Evolutionary conservation across 164 flowering plant genomes (phyloP), one percentile per base, ranked within the genome.

Genomic region (Sextonia rubra): DNA sequence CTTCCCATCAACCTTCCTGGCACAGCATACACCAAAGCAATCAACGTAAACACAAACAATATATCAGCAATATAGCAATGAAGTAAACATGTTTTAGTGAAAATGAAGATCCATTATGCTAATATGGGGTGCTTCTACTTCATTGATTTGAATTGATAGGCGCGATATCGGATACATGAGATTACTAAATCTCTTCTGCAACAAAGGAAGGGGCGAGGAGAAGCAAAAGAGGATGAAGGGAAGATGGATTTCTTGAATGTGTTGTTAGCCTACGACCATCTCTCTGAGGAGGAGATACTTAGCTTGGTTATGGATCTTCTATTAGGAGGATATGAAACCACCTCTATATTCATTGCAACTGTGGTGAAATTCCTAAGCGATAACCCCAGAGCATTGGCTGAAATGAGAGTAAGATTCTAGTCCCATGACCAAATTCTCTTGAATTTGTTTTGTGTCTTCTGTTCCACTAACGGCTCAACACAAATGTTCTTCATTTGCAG

Each of bases 241-340:
- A 67, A 32, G 55, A 47, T 58, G 71, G 71, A 74, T 30, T 74
- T 74, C 65, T 22, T 74, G 58, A 71, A 74, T 60, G 66, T 60
- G n/a, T 44, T 74, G 30, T 3, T 74, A 8, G 24, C 64, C 20
- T 52, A 58, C 6, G 17, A 37, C 58, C 14, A 47, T 26, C 49
- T 58, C 18, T 56, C 25, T 6, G 71, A 74, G 25, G 71, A 67
- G 5, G 76, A 74, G 71, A 74, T 58, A 58, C 56, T 67, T 25
- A 74, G 76, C 71, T 61, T 74, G 44, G 71, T 68, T 23, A 15
- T 74, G n/a, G 71, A 74, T 74, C 71, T 74, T 30, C 71, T 74
- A n/a, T 66, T 74, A 3, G 76, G 71, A 56, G 76, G 76, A 15
- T 60, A 74, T 32, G 65, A 74, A 24, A 74, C 71, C 1, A 74